A percentile compares a stretch with the other conserved stretches of the same genome.
These are phyloP conservation scores for Mycena rebaudengoi DNA, from an alignment of 768 basidiomycete genomes.

Conservation along the genomic window DNA sequence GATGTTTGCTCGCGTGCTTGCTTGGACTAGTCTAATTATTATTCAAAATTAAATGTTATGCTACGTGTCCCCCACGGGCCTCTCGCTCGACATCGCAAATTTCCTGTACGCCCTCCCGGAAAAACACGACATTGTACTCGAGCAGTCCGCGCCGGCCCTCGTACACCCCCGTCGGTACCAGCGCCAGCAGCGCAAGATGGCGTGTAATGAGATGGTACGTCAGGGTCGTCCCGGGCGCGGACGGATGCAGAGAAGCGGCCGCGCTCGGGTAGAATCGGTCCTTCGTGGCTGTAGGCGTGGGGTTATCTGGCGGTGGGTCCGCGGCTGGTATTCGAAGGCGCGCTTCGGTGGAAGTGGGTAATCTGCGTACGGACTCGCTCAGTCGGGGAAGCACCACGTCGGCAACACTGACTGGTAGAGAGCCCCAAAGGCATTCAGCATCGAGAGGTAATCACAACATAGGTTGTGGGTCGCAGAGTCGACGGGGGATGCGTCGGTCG, in stretches of 20 bases:
- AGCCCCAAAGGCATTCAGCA: constrained; percentile 85
- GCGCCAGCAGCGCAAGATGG: constrained; percentile 73
- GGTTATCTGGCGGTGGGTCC: constrained; percentile 23
- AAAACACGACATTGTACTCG: constrained; percentile 89
- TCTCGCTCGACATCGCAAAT: constrained; percentile 82
- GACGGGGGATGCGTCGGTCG: constrained; percentile 92
- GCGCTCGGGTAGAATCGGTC: constrained; percentile 75
- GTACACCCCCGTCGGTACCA: constrained; percentile 77
- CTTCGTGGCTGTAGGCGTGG: constrained; percentile 35
- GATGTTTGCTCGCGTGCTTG: too few species aligned
- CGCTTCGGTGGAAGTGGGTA: constrained; percentile 38
- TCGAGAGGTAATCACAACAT: constrained; percentile 90
- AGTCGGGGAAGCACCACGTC: too few species aligned
- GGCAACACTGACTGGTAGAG: constrained; percentile 72
- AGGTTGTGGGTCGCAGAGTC: constrained; percentile 89
- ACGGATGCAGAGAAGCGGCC: constrained; percentile 66
- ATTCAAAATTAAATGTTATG: neutral
- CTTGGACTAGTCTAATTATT: too few species aligned
- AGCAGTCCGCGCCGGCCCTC: constrained; percentile 78
- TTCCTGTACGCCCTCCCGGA: constrained; percentile 84
- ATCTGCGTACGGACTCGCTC: too few species aligned
- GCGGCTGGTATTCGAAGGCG: constrained; percentile 34
- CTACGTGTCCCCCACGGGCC: constrained; percentile 44
- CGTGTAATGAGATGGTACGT: constrained; percentile 85
- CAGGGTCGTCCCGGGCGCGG: constrained; percentile 75